These are phyloP conservation scores for Betula pendula DNA, from an alignment of 306 rosid genomes.

Conservation along the genomic window DNA sequence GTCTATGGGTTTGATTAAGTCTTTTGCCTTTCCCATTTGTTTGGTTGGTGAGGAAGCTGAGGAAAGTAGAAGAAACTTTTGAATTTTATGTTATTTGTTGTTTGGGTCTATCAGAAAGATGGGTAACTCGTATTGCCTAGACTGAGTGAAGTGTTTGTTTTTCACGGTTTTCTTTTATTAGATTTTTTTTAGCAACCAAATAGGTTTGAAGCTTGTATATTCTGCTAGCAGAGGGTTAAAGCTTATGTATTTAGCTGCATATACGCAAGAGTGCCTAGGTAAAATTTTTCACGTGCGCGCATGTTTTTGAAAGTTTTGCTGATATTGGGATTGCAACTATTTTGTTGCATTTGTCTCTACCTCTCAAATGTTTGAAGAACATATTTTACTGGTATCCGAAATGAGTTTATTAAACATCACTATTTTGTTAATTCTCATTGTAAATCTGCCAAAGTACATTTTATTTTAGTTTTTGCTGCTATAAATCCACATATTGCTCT, in stretches of 20 bases:
- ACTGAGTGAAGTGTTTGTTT: background rate
- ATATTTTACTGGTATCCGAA: background rate
- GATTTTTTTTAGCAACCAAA: background rate
- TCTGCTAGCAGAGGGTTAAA: background rate
- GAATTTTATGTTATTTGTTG: background rate
- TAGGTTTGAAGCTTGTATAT: background rate
- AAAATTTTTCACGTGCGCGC: background rate
- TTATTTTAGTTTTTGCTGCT: background rate
- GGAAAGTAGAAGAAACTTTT: background rate
- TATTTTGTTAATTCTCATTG: background rate
- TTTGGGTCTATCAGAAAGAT: constrained; percentile 9
- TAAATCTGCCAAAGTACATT: background rate
- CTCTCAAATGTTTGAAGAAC: background rate
- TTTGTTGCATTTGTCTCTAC: background rate
- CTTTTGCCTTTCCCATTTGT: constrained; percentile 13
- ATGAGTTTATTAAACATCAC: background rate
- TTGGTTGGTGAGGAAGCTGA: constrained; percentile 18
- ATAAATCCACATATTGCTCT: background rate
- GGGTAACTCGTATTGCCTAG: background rate
- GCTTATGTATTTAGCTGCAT: background rate
- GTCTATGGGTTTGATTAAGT: background rate
- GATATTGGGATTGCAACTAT: background rate
- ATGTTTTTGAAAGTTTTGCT: background rate
- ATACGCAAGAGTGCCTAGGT: background rate
- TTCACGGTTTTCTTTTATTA: background rate